Evolutionary conservation across 140 eudicot genomes (phyloP).

Genomic region (Oenanthe javanica): DNA sequence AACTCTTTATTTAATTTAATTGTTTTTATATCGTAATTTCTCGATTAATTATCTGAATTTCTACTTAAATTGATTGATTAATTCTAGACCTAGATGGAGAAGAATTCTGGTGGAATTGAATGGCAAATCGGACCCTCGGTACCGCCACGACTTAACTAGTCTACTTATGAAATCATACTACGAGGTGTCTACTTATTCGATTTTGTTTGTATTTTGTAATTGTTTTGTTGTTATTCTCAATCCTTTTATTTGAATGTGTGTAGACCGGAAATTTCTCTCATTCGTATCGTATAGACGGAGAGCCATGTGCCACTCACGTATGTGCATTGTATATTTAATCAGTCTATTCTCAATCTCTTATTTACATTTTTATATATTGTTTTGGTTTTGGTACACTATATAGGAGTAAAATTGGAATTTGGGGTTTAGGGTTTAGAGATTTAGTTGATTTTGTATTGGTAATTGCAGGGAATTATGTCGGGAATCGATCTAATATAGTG

Average conservation of each 20-base stretch:
- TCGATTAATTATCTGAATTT: too few relatives aligned
- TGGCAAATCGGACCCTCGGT: constrained; percentile 39
- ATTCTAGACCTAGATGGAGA: constrained; percentile 52
- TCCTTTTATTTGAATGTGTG: constrained; percentile 10
- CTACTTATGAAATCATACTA: constrained; percentile 50
- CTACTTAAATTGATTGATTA: neutral
- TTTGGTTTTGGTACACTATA: neutral
- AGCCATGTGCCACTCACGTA: constrained; percentile 50
- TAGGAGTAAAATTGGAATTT: neutral
- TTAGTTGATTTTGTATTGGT: neutral
- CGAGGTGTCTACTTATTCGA: constrained; percentile 22
- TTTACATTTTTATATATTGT: neutral
- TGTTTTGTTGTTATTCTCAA: neutral
- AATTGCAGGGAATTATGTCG: neutral
- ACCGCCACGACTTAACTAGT: constrained; percentile 34
- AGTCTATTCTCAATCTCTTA: neutral
- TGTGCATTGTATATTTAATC: neutral
- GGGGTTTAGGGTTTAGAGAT: neutral
- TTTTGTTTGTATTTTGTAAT: neutral
- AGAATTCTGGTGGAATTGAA: constrained; percentile 46
- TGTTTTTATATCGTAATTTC: too few relatives aligned
- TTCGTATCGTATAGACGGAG: constrained; percentile 38
- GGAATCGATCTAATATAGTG: neutral
- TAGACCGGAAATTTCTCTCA: constrained; percentile 62
- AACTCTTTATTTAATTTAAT: neutral